A percentile compares a stretch with the other conserved stretches of the same genome.
These are phyloP conservation scores for Lachnellula occidentalis DNA, from an alignment of 2,329 filamentous ascomycete genomes.

Conservation along the genomic window DNA sequence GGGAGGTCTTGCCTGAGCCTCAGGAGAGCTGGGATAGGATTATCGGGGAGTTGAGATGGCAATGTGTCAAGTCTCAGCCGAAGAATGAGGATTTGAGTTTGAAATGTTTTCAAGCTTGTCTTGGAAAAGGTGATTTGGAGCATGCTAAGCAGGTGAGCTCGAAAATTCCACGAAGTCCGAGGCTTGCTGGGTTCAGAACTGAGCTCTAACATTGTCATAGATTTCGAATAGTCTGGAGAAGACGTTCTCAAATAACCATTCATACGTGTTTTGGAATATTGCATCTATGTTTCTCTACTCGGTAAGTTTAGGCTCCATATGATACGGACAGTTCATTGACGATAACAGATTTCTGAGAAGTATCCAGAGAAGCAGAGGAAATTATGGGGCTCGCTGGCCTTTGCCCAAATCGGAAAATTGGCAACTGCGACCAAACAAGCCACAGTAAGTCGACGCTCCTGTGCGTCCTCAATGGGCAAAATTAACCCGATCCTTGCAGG, in stretches of 20 bases:
- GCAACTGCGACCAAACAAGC: slow-evolving; percentile 27
- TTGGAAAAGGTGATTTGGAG: slow-evolving; percentile 28
- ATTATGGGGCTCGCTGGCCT: slow-evolving; percentile 26
- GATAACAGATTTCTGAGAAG: slow-evolving; percentile 18
- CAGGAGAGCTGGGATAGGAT: slow-evolving; percentile 24
- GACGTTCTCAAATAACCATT: slow-evolving; percentile 27
- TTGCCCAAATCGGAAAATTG: slow-evolving; percentile 28
- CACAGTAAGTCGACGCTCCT: slow-evolving; percentile 18
- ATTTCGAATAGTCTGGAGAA: slow-evolving; percentile 32
- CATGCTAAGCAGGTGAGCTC: slow-evolving; percentile 29
- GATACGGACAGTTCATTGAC: slow-evolving; percentile 9
- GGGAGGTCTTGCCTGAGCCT: slow-evolving; percentile 18
- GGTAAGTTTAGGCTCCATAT: slow-evolving; percentile 16
- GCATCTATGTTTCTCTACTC: slow-evolving; percentile 28
- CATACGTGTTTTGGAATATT: slow-evolving; percentile 32
- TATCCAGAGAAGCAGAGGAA: slow-evolving; percentile 26
- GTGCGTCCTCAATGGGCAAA: not conserved
- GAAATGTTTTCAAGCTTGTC: slow-evolving; percentile 29
- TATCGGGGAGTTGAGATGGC: slow-evolving; percentile 29
- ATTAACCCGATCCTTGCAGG: slow-evolving; percentile 13
- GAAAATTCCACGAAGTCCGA: not conserved
- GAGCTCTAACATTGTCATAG: slow-evolving; percentile 12
- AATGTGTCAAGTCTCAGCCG: slow-evolving; percentile 27
- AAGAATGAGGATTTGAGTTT: slow-evolving; percentile 27
- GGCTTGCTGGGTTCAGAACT: not conserved